phyloP scores from a whole-genome alignment of 176 grass and related monocot genomes.

The Aegilops speltoides region DNA sequence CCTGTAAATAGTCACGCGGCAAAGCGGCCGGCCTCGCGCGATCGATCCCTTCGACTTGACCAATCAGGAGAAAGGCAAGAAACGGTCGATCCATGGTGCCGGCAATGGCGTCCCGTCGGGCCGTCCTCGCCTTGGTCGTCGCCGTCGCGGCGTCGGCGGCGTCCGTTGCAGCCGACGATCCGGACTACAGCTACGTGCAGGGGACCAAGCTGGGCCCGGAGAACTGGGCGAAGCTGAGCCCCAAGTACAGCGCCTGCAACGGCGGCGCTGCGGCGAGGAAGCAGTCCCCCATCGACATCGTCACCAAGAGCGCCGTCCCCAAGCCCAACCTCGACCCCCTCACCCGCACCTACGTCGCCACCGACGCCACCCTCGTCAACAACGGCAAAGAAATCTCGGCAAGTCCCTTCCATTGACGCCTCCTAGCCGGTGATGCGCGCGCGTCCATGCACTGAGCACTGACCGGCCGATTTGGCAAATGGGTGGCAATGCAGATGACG shows the following conservation, averaged over 20 bases:
- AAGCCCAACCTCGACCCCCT: slow-evolving; percentile 11
- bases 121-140: background rate
- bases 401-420: background rate
- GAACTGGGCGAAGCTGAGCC: slow-evolving; percentile 68
- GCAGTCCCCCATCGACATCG: slow-evolving; percentile 85
- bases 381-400: slow-evolving; percentile 52
- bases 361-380: slow-evolving; percentile 52
- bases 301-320: slow-evolving; percentile 22
- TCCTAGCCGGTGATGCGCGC: background rate
- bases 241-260: slow-evolving; percentile 45
- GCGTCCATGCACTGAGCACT: background rate
- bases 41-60: background rate
- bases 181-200: background rate
- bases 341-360: slow-evolving; percentile 43
- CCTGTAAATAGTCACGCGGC: background rate
- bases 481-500: slow-evolving; percentile 21
- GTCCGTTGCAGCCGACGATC: background rate
- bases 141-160: slow-evolving; percentile 1
- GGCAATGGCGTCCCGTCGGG: background rate
- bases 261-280: slow-evolving; percentile 20
- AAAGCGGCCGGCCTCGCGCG: background rate
- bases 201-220: slow-evolving; percentile 42
- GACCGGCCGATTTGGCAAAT: background rate
- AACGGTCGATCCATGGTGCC: background rate
- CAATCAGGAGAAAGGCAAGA: background rate